phyloP scores from a whole-genome alignment of 179 eudicot species.

The Vitellaria paradoxa region DNA sequence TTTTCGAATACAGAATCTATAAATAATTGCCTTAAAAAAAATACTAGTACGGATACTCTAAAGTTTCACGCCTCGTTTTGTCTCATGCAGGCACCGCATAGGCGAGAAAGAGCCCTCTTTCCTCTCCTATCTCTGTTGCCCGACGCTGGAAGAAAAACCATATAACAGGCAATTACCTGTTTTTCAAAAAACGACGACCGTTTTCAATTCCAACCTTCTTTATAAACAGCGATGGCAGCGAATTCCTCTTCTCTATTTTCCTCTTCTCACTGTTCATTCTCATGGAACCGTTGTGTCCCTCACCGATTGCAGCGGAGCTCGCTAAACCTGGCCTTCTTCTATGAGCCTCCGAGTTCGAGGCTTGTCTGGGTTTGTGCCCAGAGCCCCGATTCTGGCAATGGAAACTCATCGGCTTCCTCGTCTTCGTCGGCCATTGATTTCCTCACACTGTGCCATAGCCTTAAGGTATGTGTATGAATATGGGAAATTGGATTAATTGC shows the following conservation, averaged over 20 bases:
- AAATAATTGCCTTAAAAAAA: too few relatives aligned
- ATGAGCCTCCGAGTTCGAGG: slow-evolving; percentile 17
- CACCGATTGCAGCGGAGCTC: slow-evolving; percentile 9
- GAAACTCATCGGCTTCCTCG: slow-evolving; percentile 18
- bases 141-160: background rate
- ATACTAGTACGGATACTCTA: too few relatives aligned
- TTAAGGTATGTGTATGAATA: slow-evolving; percentile 47
- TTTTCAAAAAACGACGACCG: background rate
- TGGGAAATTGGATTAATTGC: background rate
- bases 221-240: slow-evolving; percentile 13
- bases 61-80: too few relatives aligned
- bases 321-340: slow-evolving; percentile 20
- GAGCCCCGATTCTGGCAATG: slow-evolving; percentile 12
- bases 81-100: too few relatives aligned
- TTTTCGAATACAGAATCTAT: too few relatives aligned
- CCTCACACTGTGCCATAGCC: slow-evolving; percentile 79
- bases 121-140: background rate
- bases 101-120: too few relatives aligned
- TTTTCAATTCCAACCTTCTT: background rate
- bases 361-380: slow-evolving; percentile 29
- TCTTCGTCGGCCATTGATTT: slow-evolving; percentile 80
- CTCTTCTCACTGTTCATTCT: slow-evolving; percentile 6
- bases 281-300: slow-evolving; percentile 9
- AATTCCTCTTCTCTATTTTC: slow-evolving; percentile 20
- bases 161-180: too few relatives aligned